Base-by-base conservation (phyloP, 352 stramenopile species). In the Pythium graminicola region DNA sequence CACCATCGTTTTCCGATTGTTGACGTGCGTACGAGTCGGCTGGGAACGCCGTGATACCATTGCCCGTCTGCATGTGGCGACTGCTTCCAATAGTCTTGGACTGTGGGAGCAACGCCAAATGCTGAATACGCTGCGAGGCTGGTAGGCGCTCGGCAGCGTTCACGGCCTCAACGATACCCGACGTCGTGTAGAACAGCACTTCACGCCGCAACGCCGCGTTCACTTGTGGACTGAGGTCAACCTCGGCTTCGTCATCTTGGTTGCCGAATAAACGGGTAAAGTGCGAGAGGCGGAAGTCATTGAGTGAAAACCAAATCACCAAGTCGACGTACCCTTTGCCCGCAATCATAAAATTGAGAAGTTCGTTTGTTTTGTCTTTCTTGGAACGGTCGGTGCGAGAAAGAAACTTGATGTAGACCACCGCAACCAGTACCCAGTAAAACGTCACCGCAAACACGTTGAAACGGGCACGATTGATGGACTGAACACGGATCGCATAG, bases 181-280 rank as follows among this genome's bases (percentile, higher is more conserved):
- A 91, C 9, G 85, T 95, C 26, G 86, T 95, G 72, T 95, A 95
- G 60, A 89, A 93, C 3, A 96, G 69, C 58, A 96, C 85, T 65
- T 96, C 86, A 4, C 74, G 74, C 13, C 86, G 76, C 41, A 96
- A 53, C 28, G 83, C 86, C 5, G 81, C 79, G 52, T 96, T 96
- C 33, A 96, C 75, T 62, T 95, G 85, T 42, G 85, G 86, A 57
- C 88, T 90, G 19, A 95, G 55, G 51, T 93, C 81, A 10, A 94
- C 68, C 22, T 93, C 83, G 29, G 85, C 70, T 6, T 91, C 76
- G 13, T 81, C 70, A 4, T 75, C 50, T 36, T 69, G 67, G 20
- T 81, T 73, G 17, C 67, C 57, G 2, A 87, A 63, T 57, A 73
- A 89, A 7, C 68, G 73, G 36, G 80, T 85, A 38, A 93, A 89